Percentiles rank a stretch among this genome's conserved stretches.
Evolutionary conservation across 2,329 filamentous ascomycete species (phyloP).

Genomic region (Hypomyces rosellus): DNA sequence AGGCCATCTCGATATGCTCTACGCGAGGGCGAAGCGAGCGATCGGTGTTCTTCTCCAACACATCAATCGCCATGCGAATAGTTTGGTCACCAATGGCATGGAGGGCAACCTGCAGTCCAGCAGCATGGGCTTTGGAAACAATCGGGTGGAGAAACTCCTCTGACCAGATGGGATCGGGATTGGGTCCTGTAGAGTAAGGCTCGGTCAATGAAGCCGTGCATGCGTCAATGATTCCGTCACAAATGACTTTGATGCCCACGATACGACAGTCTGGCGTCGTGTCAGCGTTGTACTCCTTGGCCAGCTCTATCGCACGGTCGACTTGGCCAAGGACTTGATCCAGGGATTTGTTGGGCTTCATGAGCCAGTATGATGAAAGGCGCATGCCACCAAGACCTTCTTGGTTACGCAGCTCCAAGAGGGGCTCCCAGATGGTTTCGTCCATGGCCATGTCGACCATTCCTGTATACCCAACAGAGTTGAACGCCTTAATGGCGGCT

Average conservation of each 20-base stretch:
- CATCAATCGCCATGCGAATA: conserved; percentile 51
- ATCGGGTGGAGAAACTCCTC: conserved; percentile 45
- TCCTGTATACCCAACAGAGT: conserved; percentile 47
- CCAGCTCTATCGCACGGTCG: conserved; percentile 41
- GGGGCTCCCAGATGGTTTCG: conserved; percentile 46
- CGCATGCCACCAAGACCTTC: conserved; percentile 32
- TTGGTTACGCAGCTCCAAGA: conserved; percentile 38
- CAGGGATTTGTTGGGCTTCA: conserved; percentile 39
- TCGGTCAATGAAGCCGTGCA: conserved; percentile 56
- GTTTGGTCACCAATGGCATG: conserved; percentile 61
- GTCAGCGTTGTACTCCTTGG: conserved; percentile 26
- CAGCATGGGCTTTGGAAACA: conserved; percentile 45
- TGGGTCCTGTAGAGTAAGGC: conserved; percentile 46
- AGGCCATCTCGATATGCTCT: conserved; percentile 58
- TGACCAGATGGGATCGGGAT: conserved; percentile 49
- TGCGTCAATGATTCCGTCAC: conserved; percentile 58
- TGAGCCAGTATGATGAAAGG: conserved; percentile 52
- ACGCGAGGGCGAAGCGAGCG: conserved; percentile 52
- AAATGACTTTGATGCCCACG: conserved; percentile 58
- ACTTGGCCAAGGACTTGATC: conserved; percentile 41
- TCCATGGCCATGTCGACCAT: conserved; percentile 58
- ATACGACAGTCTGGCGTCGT: conserved; percentile 39
- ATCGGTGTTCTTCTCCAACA: conserved; percentile 38
- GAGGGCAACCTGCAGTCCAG: conserved; percentile 54
- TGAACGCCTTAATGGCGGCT: conserved; percentile 44